A percentile compares a stretch with the other conserved stretches of the same genome.
phyloP scores from a whole-genome alignment of 345 rosid genomes.

The Eucalyptus pauciflora region DNA sequence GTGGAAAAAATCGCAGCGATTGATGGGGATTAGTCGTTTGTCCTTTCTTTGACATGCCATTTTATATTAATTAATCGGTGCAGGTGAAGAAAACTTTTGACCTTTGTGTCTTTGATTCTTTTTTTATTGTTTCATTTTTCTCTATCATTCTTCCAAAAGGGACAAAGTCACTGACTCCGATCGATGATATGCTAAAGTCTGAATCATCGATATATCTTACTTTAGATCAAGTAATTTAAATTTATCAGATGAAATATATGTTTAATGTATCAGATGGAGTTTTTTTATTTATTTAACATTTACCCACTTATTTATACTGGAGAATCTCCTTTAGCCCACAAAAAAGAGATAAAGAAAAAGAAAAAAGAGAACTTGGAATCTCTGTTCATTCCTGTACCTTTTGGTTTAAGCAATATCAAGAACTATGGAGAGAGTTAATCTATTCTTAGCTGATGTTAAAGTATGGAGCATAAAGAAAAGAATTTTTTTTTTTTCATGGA shows the following conservation, averaged over 20 bases:
- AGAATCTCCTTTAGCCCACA: neutral
- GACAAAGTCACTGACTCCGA: neutral
- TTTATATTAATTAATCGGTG: neutral
- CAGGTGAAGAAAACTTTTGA: neutral
- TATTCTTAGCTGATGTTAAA: neutral
- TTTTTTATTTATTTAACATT: neutral
- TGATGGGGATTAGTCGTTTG: neutral
- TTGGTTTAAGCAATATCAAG: neutral
- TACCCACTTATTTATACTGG: neutral
- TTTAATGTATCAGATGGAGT: neutral
- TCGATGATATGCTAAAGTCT: neutral
- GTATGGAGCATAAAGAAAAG: neutral
- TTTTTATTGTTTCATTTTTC: neutral
- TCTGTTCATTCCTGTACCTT: neutral
- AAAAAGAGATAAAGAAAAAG: neutral
- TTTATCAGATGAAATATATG: neutral
- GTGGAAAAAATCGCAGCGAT: neutral
- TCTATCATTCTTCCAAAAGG: neutral
- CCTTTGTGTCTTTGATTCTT: neutral
- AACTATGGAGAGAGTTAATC: neutral
- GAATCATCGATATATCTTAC: neutral
- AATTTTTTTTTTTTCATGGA: neutral
- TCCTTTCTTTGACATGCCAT: neutral
- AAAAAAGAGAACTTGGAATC: neutral
- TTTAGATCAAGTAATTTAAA: neutral